phyloP scores from a whole-genome alignment of 257 asterid species.

The Striga asiatica region DNA sequence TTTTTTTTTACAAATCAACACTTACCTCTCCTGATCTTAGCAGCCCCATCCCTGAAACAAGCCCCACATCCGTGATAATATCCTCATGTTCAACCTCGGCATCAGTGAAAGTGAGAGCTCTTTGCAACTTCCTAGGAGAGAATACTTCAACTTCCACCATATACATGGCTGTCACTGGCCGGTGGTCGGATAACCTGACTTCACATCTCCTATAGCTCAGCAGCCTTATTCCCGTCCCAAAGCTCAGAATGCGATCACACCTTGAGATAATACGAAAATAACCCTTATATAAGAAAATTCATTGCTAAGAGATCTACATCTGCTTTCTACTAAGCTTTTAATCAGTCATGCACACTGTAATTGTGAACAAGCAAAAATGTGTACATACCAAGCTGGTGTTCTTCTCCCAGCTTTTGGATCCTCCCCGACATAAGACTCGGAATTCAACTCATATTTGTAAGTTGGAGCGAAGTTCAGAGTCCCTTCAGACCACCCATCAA shows the following conservation, averaged over 20 bases:
- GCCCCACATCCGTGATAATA: constrained; percentile 27
- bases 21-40: constrained; percentile 41
- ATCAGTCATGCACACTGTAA: no score
- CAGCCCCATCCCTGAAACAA: no score
- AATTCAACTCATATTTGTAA: constrained; percentile 69
- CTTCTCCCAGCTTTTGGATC: constrained; percentile 62
- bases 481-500: constrained; percentile 98
- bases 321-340: no score
- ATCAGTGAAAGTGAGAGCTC: constrained; percentile 77
- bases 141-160: constrained; percentile 74
- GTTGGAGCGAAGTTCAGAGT: constrained; percentile 74
- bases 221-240: constrained; percentile 61
- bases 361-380: no score
- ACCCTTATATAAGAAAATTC: no score
- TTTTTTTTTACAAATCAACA: background rate
- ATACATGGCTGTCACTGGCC: constrained; percentile 69
- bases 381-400: no score
- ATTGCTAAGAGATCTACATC: no score
- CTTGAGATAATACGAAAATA: constrained; percentile 38
- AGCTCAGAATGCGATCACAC: constrained; percentile 82
- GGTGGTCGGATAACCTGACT: constrained; percentile 69
- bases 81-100: constrained; percentile 67
- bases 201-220: constrained; percentile 60
- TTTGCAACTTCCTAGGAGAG: constrained; percentile 64
- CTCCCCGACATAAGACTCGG: constrained; percentile 52